Evolutionary conservation across 2,329 filamentous ascomycete genomes (phyloP).

Genomic region (Chaetomium olivaceum): DNA sequence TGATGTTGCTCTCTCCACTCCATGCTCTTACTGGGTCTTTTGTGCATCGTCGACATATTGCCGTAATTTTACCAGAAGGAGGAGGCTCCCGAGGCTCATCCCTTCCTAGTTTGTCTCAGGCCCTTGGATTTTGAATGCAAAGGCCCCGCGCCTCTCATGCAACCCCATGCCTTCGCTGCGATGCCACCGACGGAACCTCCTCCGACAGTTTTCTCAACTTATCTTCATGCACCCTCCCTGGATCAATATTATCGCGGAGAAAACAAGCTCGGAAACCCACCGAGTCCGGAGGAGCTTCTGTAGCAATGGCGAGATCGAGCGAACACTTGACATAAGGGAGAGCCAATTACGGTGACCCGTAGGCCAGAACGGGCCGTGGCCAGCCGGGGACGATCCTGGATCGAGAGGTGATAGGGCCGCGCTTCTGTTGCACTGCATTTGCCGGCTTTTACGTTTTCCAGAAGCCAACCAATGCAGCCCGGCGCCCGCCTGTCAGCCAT

Average conservation of each 20-base stretch:
- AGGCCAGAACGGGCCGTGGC: constrained; percentile 4
- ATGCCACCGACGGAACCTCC: not conserved
- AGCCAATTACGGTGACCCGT: not conserved
- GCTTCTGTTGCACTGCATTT: constrained; percentile 23
- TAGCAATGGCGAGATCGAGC: constrained; percentile 8
- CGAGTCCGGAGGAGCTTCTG: constrained; percentile 1
- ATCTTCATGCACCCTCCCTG: not conserved
- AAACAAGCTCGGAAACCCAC: not conserved
- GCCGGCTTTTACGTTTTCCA: constrained; percentile 19
- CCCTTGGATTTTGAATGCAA: not conserved
- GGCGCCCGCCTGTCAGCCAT: constrained; percentile 11
- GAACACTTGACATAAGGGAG: not conserved
- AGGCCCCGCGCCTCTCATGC: constrained; percentile 19
- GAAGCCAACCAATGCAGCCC: constrained; percentile 22
- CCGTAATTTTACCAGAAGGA: not conserved
- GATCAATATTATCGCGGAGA: not conserved
- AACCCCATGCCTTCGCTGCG: constrained; percentile 7
- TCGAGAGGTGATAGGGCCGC: constrained; percentile 14
- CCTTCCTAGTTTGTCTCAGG: constrained; percentile 11
- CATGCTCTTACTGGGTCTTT: not conserved
- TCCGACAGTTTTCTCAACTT: not conserved
- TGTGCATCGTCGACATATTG: not conserved
- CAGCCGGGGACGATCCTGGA: not conserved
- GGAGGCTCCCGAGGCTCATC: constrained; percentile 5
- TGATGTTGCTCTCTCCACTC: not conserved